These are phyloP conservation scores for Emergomyces africanus DNA, from an alignment of 2,329 filamentous ascomycete species.

Conservation along the genomic window DNA sequence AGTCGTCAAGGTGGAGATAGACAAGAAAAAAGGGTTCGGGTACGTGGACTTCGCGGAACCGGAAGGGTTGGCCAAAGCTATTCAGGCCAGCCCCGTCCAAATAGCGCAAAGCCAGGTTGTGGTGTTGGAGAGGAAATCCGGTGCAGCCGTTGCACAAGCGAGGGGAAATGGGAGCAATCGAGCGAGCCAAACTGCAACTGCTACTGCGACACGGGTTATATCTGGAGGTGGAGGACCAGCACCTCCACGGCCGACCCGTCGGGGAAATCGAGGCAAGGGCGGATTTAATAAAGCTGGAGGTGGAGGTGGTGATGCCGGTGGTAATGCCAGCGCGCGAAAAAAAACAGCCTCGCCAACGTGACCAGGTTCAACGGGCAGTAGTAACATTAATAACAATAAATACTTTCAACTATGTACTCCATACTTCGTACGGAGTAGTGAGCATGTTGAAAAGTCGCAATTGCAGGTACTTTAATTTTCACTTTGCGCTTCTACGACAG, in stretches of 20 bases:
- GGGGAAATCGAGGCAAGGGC: neutral
- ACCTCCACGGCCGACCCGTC: neutral
- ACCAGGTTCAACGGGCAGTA: neutral
- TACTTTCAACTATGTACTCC: no score
- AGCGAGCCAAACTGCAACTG: neutral
- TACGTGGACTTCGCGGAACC: constrained; percentile 79
- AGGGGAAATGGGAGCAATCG: constrained; percentile 3
- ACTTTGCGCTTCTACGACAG: no score
- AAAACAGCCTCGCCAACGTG: neutral
- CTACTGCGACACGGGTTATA: neutral
- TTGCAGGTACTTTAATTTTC: no score
- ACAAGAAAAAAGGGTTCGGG: constrained; percentile 87
- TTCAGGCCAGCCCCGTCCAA: constrained; percentile 66
- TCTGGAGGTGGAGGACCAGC: neutral
- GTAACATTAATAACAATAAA: neutral
- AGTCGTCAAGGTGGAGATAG: constrained; percentile 74
- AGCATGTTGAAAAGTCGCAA: no score
- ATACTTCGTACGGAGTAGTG: no score
- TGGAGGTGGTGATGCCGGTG: neutral
- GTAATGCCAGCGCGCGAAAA: neutral
- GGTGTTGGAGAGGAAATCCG: constrained; percentile 52
- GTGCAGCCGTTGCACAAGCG: constrained; percentile 3
- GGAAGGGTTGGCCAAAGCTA: constrained; percentile 60
- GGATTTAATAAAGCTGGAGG: neutral
- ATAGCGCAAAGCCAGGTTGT: constrained; percentile 80